Evolutionary conservation across 164 flowering plant genomes (phyloP).

Genomic region (Stephania cephalantha): DNA sequence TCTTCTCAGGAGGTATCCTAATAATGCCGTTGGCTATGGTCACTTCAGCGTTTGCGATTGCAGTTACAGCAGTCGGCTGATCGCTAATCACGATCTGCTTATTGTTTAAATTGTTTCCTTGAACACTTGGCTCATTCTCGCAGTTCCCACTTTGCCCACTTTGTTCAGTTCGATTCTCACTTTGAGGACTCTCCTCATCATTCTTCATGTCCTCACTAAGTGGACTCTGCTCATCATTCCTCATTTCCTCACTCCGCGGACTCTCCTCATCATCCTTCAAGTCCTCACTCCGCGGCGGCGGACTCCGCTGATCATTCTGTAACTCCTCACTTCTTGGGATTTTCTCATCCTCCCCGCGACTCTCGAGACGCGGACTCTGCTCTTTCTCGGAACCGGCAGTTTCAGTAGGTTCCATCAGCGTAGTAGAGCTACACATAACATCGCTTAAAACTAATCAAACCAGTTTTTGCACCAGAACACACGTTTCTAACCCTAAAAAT

Average conservation of each 20-base stretch:
- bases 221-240: background rate
- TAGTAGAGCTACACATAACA: background rate
- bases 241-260: no score
- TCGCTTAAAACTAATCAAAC: background rate
- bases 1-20: constrained; percentile 10
- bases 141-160: background rate
- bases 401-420: background rate
- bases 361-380: no score
- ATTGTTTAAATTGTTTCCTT: background rate
- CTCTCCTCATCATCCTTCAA: no score
- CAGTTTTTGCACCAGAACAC: background rate
- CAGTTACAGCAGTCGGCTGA: background rate
- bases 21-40: background rate
- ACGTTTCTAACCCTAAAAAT: background rate
- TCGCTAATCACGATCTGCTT: background rate
- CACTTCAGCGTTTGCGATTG: background rate
- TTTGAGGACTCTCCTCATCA: background rate
- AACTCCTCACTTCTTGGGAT: no score
- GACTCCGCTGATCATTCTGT: no score
- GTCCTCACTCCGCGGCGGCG: no score
- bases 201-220: background rate
- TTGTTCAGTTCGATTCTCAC: background rate
- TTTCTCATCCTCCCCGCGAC: no score
- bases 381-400: no score
- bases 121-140: background rate